These are phyloP conservation scores for Huntiella abstrusa DNA, from an alignment of 2,329 filamentous ascomycete species.

Conservation along the genomic window DNA sequence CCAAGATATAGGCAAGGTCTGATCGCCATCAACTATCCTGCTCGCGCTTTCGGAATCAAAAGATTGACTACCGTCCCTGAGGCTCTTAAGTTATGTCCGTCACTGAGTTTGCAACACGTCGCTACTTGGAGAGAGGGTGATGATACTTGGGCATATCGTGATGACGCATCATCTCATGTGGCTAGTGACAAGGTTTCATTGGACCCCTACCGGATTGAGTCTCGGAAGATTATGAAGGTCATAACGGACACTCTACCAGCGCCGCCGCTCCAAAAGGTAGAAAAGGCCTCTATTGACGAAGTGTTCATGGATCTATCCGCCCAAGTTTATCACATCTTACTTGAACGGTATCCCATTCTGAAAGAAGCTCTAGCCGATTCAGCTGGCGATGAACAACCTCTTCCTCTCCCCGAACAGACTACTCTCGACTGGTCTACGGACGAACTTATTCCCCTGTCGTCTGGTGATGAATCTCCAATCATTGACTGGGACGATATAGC, in stretches of 20 bases:
- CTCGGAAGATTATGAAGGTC: constrained; percentile 57
- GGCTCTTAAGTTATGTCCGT: constrained; percentile 70
- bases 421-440: constrained; percentile 71
- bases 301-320: constrained; percentile 85
- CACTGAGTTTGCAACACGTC: constrained; percentile 75
- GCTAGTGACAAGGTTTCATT: constrained; percentile 82
- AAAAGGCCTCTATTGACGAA: constrained; percentile 92
- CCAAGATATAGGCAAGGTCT: constrained; percentile 49
- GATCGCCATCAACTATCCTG: constrained; percentile 92
- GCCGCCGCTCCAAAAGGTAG: constrained; percentile 47
- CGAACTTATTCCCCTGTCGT: constrained; percentile 61
- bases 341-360: constrained; percentile 62
- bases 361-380: neutral
- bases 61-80: constrained; percentile 64
- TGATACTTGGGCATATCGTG: constrained; percentile 75
- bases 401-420: constrained; percentile 51
- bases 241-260: constrained; percentile 63
- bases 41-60: constrained; percentile 59
- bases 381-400: constrained; percentile 46
- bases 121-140: constrained; percentile 90
- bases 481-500: constrained; percentile 94
- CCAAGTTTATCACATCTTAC: constrained; percentile 56
- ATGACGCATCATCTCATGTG: constrained; percentile 63
- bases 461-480: constrained; percentile 56
- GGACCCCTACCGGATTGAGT: constrained; percentile 77